These are phyloP conservation scores for Olyra latifolia DNA, from an alignment of 176 grass and related monocot genomes.

Conservation along the genomic window DNA sequence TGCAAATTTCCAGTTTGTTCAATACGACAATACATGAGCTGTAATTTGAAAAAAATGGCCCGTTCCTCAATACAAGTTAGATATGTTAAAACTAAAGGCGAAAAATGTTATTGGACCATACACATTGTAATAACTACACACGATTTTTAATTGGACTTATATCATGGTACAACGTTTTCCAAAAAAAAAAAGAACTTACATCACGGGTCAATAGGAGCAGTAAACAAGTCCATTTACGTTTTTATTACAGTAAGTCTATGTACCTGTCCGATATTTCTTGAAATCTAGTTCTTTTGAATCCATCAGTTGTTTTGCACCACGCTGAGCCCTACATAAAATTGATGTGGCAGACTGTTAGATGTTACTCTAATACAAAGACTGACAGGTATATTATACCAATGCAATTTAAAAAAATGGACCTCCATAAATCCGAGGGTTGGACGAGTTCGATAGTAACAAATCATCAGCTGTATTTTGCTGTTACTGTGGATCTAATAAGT, in stretches of 20 bases:
- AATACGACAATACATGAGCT: not conserved
- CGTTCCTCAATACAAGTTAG: too few species aligned
- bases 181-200: too few species aligned
- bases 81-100: too few species aligned
- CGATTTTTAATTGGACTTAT: too few species aligned
- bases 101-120: too few species aligned
- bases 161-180: too few species aligned
- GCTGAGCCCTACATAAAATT: constrained; percentile 1
- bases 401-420: constrained; percentile 5
- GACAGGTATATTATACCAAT: not conserved
- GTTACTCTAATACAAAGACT: not conserved
- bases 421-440: constrained; percentile 14
- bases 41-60: not conserved
- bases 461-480: not conserved
- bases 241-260: not conserved
- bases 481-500: not conserved
- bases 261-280: not conserved
- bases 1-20: too few species aligned
- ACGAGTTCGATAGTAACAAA: constrained; percentile 1
- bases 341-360: not conserved
- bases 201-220: too few species aligned
- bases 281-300: not conserved
- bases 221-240: not conserved
- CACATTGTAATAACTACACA: too few species aligned
- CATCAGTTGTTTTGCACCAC: not conserved